These are phyloP conservation scores for Phytophthora pinifolia DNA, from an alignment of 352 stramenopile genomes.

Conservation along the genomic window DNA sequence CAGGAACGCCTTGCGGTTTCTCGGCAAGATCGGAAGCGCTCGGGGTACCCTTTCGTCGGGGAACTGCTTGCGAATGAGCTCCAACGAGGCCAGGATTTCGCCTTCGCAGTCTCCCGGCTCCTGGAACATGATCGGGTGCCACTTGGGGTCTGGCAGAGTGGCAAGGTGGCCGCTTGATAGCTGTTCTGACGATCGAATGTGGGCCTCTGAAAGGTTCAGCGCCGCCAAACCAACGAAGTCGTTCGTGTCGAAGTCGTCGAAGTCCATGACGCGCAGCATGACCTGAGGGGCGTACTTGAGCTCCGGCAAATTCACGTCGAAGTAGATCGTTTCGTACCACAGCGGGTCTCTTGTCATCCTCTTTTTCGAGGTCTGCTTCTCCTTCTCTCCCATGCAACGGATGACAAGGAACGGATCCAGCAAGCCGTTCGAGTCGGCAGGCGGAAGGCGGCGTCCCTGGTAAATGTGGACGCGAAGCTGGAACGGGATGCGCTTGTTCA, in stretches of 20 bases:
- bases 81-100: conserved; percentile 73
- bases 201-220: conserved; percentile 70
- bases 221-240: conserved; percentile 66
- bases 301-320: conserved; percentile 81
- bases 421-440: conserved; percentile 83
- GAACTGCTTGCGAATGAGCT: conserved; percentile 73
- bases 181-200: conserved; percentile 66
- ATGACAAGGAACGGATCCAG: conserved; percentile 84
- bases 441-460: conserved; percentile 73
- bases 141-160: conserved; percentile 65
- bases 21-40: conserved; percentile 54
- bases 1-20: conserved; percentile 71
- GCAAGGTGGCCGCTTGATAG: conserved; percentile 42
- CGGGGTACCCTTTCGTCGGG: conserved; percentile 62
- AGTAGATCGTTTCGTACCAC: conserved; percentile 90
- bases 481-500: conserved; percentile 82
- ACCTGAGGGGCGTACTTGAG: conserved; percentile 79
- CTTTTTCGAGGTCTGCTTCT: conserved; percentile 71
- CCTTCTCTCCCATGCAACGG: conserved; percentile 78
- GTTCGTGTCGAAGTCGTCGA: conserved; percentile 72
- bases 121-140: conserved; percentile 78
- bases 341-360: conserved; percentile 79
- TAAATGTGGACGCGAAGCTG: conserved; percentile 87
- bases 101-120: conserved; percentile 80
- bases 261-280: conserved; percentile 81